Percentiles rank a stretch among this genome's conserved stretches.
Evolutionary conservation across 2,329 filamentous ascomycete species (phyloP).

Genomic region (Hypomyces perniciosus): DNA sequence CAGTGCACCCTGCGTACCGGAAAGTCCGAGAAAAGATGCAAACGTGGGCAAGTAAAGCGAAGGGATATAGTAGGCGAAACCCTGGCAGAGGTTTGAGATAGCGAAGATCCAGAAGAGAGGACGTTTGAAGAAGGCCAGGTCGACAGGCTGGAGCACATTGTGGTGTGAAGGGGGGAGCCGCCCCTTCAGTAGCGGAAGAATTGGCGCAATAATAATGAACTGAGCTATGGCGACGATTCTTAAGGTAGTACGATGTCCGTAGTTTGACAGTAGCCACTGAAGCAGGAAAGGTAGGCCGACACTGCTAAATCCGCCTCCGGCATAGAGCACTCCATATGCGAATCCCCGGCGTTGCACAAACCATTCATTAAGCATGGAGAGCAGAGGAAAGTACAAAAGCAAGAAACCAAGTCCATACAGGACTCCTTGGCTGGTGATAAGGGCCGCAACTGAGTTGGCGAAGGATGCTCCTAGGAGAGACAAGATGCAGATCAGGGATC

Average conservation of each 20-base stretch:
- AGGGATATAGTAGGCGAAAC: constrained; percentile 58
- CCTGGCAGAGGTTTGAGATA: constrained; percentile 51
- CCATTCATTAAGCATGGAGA: constrained; percentile 57
- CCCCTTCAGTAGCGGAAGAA: constrained; percentile 51
- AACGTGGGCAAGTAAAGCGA: constrained; percentile 57
- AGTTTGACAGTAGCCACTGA: constrained; percentile 42
- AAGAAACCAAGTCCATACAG: constrained; percentile 54
- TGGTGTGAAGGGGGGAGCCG: constrained; percentile 40
- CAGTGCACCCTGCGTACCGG: constrained; percentile 46
- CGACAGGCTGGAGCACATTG: constrained; percentile 32
- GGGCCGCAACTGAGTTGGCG: constrained; percentile 43
- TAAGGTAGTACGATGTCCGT: constrained; percentile 48
- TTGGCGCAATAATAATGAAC: constrained; percentile 46
- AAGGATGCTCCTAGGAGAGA: constrained; percentile 48
- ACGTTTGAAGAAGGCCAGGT: constrained; percentile 46
- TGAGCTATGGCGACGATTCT: constrained; percentile 46
- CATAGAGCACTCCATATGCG: constrained; percentile 60
- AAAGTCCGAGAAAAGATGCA: constrained; percentile 42
- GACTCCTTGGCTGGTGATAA: constrained; percentile 56
- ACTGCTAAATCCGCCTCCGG: constrained; percentile 45
- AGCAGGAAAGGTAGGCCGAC: constrained; percentile 46
- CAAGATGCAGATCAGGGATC: constrained; percentile 40
- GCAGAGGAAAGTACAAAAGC: constrained; percentile 49
- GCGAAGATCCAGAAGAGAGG: constrained; percentile 52
- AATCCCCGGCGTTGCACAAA: constrained; percentile 53